A percentile compares a stretch with the other conserved stretches of the same genome.
Conservation (phyloP, 106 monocot species). For the Platanthera guangdongensis region DNA sequence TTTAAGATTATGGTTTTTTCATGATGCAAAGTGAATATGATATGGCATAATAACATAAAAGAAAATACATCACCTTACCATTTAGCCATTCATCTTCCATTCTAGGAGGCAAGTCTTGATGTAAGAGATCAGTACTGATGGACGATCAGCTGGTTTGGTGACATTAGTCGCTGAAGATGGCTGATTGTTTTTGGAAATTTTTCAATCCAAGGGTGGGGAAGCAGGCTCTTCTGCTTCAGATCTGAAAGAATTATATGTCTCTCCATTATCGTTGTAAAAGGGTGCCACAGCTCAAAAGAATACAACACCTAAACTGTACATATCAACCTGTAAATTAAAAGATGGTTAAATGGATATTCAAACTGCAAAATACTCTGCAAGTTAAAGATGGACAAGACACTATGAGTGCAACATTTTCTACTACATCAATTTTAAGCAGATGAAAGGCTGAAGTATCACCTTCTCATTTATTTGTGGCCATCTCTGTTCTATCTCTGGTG, state of each 20-base stretch:
- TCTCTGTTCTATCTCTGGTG: slow-evolving; percentile 91
- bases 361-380: neutral
- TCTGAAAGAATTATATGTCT: slow-evolving; percentile 84
- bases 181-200: slow-evolving; percentile 61
- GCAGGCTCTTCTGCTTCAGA: slow-evolving; percentile 62
- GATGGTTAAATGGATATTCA: neutral
- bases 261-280: slow-evolving; percentile 91
- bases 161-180: slow-evolving; percentile 63
- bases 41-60: neutral
- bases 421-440: neutral
- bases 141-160: slow-evolving; percentile 68
- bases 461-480: slow-evolving; percentile 98
- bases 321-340: slow-evolving; percentile 66
- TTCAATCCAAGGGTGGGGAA: slow-evolving; percentile 60
- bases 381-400: neutral
- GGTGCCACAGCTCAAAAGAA: slow-evolving; percentile 99
- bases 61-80: slow-evolving; percentile 31
- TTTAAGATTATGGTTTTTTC: no score
- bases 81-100: slow-evolving; percentile 98
- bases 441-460: no score
- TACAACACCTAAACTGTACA: slow-evolving; percentile 97
- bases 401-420: no score
- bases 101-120: slow-evolving; percentile 74
- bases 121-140: slow-evolving; percentile 69
- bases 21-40: no score